These are phyloP conservation scores for Xylaria sp. DNA, from an alignment of 2,329 filamentous ascomycete species.

Conservation along the genomic window DNA sequence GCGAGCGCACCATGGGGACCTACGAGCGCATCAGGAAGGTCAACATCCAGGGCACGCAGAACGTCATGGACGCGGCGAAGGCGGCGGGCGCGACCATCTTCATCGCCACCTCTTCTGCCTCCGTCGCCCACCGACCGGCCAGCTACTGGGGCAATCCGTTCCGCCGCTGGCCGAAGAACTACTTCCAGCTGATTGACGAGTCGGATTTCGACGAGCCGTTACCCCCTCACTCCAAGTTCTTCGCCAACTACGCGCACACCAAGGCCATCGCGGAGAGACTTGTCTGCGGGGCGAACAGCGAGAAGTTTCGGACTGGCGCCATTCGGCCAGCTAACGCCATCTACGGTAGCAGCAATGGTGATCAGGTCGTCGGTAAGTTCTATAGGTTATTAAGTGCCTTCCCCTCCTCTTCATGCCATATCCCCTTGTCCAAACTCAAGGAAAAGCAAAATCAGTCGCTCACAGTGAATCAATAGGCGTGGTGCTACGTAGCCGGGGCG, in stretches of 20 bases:
- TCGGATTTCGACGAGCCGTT: conserved; percentile 54
- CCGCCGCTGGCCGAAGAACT: conserved; percentile 52
- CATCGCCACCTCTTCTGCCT: conserved; percentile 60
- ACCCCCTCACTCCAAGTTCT: conserved; percentile 55
- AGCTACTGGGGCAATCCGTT: conserved; percentile 54
- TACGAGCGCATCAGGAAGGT: conserved; percentile 55
- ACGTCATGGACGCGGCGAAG: conserved; percentile 57
- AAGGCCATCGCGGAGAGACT: conserved; percentile 60
- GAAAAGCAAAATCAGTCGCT: background rate
- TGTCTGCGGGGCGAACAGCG: conserved; percentile 51
- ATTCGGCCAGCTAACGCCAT: conserved; percentile 62
- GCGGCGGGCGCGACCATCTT: conserved; percentile 57
- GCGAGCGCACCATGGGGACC: conserved; percentile 55
- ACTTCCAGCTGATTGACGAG: conserved; percentile 57
- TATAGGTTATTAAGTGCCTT: background rate
- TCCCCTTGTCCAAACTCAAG: background rate
- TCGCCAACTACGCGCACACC: conserved; percentile 58
- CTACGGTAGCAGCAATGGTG: conserved; percentile 52
- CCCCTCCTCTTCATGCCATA: background rate
- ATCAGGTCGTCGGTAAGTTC: conserved; percentile 54
- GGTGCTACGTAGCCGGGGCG: conserved; percentile 51
- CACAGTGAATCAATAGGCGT: conserved; percentile 27
- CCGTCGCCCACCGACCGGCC: conserved; percentile 54
- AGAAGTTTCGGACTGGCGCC: conserved; percentile 62
- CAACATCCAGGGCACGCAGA: conserved; percentile 59